phyloP scores from a whole-genome alignment of 2,329 filamentous ascomycete genomes.

The Lecanicillium sp. region DNA sequence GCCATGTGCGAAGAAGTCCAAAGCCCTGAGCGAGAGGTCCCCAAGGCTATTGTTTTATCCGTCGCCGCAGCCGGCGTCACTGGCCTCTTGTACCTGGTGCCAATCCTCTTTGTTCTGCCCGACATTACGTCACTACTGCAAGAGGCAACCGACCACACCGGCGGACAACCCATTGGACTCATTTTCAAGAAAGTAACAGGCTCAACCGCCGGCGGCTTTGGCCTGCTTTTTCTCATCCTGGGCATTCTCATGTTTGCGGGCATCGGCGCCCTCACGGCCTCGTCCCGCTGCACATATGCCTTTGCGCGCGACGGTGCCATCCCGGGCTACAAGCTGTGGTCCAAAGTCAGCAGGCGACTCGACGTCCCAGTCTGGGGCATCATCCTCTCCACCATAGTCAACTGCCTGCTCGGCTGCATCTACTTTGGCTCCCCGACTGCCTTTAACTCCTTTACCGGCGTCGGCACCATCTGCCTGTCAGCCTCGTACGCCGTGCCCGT shows the following conservation, averaged over 20 bases:
- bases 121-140: slow-evolving; percentile 53
- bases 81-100: slow-evolving; percentile 57
- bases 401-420: slow-evolving; percentile 66
- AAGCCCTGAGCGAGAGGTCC: slow-evolving; percentile 51
- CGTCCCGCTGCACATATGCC: slow-evolving; percentile 66
- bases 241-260: slow-evolving; percentile 73
- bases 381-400: slow-evolving; percentile 57
- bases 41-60: slow-evolving; percentile 59
- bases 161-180: slow-evolving; percentile 64
- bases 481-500: slow-evolving; percentile 71
- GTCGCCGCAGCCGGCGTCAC: slow-evolving; percentile 57
- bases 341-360: slow-evolving; percentile 53
- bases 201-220: slow-evolving; percentile 64
- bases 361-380: slow-evolving; percentile 65
- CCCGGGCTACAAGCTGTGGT: slow-evolving; percentile 59
- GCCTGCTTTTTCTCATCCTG: slow-evolving; percentile 65
- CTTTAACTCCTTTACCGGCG: slow-evolving; percentile 73
- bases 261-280: slow-evolving; percentile 64
- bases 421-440: slow-evolving; percentile 72
- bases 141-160: slow-evolving; percentile 42
- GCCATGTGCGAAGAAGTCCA: slow-evolving; percentile 56
- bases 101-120: slow-evolving; percentile 68
- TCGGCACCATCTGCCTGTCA: slow-evolving; percentile 70
- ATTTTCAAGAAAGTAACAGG: slow-evolving; percentile 71
- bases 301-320: slow-evolving; percentile 71